Evolutionary conservation across 2,329 filamentous ascomycete genomes (phyloP).

Genomic region (Penicillium sp.): DNA sequence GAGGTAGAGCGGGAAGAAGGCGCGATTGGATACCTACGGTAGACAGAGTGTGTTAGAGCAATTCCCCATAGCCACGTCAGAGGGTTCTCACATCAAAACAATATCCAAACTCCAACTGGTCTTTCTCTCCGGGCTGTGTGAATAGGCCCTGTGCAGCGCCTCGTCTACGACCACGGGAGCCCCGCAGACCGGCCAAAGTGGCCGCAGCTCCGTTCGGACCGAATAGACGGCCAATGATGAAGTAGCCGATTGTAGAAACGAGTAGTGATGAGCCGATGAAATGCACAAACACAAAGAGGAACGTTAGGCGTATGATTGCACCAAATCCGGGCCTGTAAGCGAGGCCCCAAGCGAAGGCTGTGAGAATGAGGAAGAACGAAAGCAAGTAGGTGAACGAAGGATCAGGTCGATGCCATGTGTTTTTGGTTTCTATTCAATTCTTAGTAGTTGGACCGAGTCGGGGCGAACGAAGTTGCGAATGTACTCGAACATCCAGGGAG

Average conservation of each 20-base stretch:
- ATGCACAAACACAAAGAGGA: constrained; percentile 53
- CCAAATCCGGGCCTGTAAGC: constrained; percentile 49
- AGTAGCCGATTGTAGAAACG: constrained; percentile 61
- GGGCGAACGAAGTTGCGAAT: not conserved
- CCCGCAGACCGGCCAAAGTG: constrained; percentile 46
- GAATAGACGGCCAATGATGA: constrained; percentile 59
- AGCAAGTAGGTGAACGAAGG: constrained; percentile 68
- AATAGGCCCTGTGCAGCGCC: constrained; percentile 55
- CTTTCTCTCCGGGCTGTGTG: constrained; percentile 52
- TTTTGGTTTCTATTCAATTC: constrained; percentile 57
- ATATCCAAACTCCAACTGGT: constrained; percentile 66
- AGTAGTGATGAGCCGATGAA: constrained; percentile 59
- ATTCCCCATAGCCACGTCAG: not conserved
- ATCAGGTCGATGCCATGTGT: constrained; percentile 66
- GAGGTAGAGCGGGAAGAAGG: constrained; percentile 65
- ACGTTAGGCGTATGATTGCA: constrained; percentile 47
- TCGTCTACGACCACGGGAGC: constrained; percentile 47
- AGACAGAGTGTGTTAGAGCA: not conserved
- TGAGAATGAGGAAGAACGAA: constrained; percentile 60
- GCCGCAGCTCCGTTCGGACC: constrained; percentile 51
- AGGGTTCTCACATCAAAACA: constrained; percentile 60
- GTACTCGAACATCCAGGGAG: not conserved
- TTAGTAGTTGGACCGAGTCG: constrained; percentile 9
- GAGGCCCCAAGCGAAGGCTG: constrained; percentile 57
- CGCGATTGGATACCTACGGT: constrained; percentile 57